A percentile compares a stretch with the other conserved stretches of the same genome.
These are phyloP conservation scores for Ziziphus jujuba DNA, from an alignment of 306 rosid genomes.

Conservation along the genomic window DNA sequence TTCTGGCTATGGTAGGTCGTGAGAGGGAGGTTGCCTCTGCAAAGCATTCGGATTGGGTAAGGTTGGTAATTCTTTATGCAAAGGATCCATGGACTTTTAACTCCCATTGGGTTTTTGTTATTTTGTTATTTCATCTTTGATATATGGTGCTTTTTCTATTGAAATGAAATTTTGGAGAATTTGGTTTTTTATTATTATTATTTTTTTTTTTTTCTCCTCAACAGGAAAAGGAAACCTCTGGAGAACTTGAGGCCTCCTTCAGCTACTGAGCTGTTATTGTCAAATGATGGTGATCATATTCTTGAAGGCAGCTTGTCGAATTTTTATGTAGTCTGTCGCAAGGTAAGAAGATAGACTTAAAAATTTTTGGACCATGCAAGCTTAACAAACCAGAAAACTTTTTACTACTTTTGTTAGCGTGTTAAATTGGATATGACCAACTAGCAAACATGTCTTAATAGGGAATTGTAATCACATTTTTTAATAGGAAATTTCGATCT, in stretches of 20 bases:
- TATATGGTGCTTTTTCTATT: not conserved
- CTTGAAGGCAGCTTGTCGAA: slow-evolving; percentile 89
- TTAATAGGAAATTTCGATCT: too few relatives aligned
- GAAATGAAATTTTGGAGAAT: not conserved
- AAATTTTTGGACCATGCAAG: slow-evolving; percentile 8
- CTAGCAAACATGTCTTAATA: not conserved
- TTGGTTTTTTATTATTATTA: too few relatives aligned
- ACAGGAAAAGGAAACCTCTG: slow-evolving; percentile 76
- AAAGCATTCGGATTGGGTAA: slow-evolving; percentile 83
- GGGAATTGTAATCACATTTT: not conserved
- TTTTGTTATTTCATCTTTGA: not conserved
- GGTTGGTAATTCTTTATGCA: slow-evolving; percentile 35
- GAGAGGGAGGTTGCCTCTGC: slow-evolving; percentile 73
- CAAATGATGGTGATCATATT: slow-evolving; percentile 70
- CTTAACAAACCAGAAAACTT: not conserved
- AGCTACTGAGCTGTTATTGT: slow-evolving; percentile 79
- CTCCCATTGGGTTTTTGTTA: not conserved
- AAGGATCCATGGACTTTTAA: too few relatives aligned
- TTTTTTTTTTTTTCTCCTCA: slow-evolving; percentile 10
- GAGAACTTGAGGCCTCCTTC: slow-evolving; percentile 80
- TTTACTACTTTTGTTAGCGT: not conserved
- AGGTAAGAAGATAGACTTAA: slow-evolving; percentile 44
- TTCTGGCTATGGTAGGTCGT: slow-evolving; percentile 60
- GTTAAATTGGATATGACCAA: not conserved
- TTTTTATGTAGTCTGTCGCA: slow-evolving; percentile 69